Percentiles rank a stretch among this genome's conserved stretches.
Evolutionary conservation across 192 early-diverging fungal species (phyloP).

Genomic region (Backusella liffmaniae): DNA sequence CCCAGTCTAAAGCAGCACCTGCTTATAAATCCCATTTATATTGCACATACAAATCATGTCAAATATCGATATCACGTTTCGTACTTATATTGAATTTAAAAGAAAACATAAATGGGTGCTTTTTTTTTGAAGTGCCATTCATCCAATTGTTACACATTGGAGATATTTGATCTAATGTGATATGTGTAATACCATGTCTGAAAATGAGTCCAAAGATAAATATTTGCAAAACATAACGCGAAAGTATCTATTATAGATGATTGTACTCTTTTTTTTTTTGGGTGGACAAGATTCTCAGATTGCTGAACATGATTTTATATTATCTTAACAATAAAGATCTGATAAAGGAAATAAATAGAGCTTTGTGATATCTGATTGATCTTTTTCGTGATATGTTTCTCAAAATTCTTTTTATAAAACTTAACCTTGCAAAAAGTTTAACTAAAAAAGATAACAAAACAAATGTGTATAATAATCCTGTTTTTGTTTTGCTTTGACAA

Average conservation of each 20-base stretch:
- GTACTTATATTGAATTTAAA: neutral
- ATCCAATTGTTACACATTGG: too few relatives aligned
- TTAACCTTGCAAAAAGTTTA: neutral
- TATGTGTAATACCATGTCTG: too few relatives aligned
- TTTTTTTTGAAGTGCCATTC: too few relatives aligned
- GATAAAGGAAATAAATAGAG: neutral
- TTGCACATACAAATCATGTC: too few relatives aligned
- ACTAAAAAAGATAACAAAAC: neutral
- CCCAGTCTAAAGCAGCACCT: too few relatives aligned
- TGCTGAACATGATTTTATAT: neutral
- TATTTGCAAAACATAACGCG: too few relatives aligned
- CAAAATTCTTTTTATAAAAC: neutral
- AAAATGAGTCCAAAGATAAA: too few relatives aligned
- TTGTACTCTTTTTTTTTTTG: neutral
- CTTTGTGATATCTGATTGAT: constrained; percentile 2
- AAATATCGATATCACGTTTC: too few relatives aligned
- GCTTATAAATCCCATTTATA: too few relatives aligned
- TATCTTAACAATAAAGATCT: neutral
- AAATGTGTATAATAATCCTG: neutral
- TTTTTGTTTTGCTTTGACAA: neutral
- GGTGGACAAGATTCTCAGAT: neutral
- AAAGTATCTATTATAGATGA: neutral
- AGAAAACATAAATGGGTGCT: too few relatives aligned
- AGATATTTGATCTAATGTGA: too few relatives aligned
- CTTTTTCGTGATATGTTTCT: neutral